Base-by-base conservation (phyloP, 2,329 filamentous ascomycete genomes). In the Fusarium foetens region DNA sequence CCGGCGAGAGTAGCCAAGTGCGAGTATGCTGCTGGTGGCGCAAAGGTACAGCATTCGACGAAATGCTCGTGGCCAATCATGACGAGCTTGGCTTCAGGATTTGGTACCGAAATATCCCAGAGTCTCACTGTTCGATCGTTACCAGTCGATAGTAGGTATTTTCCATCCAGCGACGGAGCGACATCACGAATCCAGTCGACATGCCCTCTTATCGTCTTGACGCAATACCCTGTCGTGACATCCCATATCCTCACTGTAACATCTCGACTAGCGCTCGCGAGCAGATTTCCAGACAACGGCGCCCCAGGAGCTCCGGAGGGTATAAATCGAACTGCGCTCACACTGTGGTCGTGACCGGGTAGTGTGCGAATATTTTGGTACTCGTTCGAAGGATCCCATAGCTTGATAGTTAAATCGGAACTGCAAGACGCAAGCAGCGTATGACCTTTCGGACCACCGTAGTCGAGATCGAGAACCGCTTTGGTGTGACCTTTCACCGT, bases 301-400 rank as follows among this genome's bases (percentile, higher is more conserved):
- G 91, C 90, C 45, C 93, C 94, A 3, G 92, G 92, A 23, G 92
- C 92, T 27, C 93, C 93, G 12, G 92, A 94, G 5, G 94, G 94
- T 41, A 97, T 92, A 80, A 98, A 98, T 12, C 94, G 91, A 36
- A 98, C 91, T 6, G 93, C 92, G 75, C 93, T 96, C 60, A 98
- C 93, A 72, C 92, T 96, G 81, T 98, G 95, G 76, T 98, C 95
- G 81, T 98, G 95, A 10, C 95, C 95, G 1, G 93, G 92, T 25
- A 98, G 85, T 2, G 95, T 98, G 57, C 94, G 89, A 63, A 97
- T 97, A 79, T 97, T 98, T 81, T 97, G 97, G 84, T 98, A 98
- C 66, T 96, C 93, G 79, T 97, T 93, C 46, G 90, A 89, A 3
- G 95, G 95, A 75, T 98, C 94, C 95, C 95, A 98, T 29, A 98